Evolutionary conservation across 306 rosid genomes (phyloP), one percentile per base, ranked within the genome.

Genomic region (Cicer pinnatifidum): DNA sequence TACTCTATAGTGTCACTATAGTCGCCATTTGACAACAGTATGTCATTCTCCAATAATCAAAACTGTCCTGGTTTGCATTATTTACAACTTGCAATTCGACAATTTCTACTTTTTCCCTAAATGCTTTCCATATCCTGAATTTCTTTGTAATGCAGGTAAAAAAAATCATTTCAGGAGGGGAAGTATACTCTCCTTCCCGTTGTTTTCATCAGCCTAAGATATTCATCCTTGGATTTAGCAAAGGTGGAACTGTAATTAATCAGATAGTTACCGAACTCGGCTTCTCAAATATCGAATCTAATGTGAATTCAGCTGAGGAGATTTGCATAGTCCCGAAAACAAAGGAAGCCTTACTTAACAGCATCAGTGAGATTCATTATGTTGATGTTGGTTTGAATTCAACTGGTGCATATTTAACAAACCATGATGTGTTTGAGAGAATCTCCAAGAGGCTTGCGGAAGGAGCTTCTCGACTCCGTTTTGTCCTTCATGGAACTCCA

Each of bases 401-500:
- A 1, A 11, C 88, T 28, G 92, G 94, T 33, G 94, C 97, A 37
- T 91, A 93, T 80, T 68, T 93, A 61, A 91, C 89, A 8, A 81
- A 87, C 73, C 37, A 16, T 8, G 78, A 78, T 39, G 83, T 75
- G 63, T 72, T 91, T 77, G 80, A 82, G 81, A 84, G 86, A 79
- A 79, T 93, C 67, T 83, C 89, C 15, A 48, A 59, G 38, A 61
- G 76, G 74, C 76, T 91, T 13, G 65, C 43, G 35, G 79, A 80
- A 81, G 85, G 78, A 79, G 75, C 78, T 9, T 13, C 50, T 39
- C 75, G 69, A 72, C 39, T 93, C 47, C 80, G 86, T 12, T 85
- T 93, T 69, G 20, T 86, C 44, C 90, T 93, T 77, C 97, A 93
- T n/a, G 98, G 98, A 61, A 89, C 98, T 6, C 96, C 97, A 0